phyloP scores from a whole-genome alignment of 2,329 filamentous ascomycete genomes.

The Claviceps pazoutovae region DNA sequence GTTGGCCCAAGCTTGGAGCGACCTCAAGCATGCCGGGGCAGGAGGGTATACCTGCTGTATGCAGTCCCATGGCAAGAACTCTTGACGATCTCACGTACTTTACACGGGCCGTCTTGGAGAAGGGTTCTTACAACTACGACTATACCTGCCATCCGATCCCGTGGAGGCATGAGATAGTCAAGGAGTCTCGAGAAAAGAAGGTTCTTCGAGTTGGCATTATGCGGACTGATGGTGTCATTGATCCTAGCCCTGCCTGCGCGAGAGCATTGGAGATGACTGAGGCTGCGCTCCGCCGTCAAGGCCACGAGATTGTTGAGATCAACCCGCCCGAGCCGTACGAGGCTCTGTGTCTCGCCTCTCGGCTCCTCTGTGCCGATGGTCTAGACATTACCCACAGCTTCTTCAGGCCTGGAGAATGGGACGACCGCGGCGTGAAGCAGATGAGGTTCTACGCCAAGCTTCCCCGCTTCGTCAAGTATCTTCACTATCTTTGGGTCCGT shows the following conservation, averaged over 20 bases:
- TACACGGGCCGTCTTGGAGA: constrained; percentile 59
- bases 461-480: constrained; percentile 59
- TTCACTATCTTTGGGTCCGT: constrained; percentile 84
- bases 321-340: constrained; percentile 59
- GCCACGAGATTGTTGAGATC: constrained; percentile 57
- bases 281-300: constrained; percentile 51
- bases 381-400: constrained; percentile 66
- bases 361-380: constrained; percentile 75
- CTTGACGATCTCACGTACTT: constrained; percentile 76
- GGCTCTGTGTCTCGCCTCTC: constrained; percentile 61
- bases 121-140: constrained; percentile 84
- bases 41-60: constrained; percentile 78
- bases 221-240: constrained; percentile 67
- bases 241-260: constrained; percentile 71
- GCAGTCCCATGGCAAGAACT: constrained; percentile 84
- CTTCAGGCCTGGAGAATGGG: constrained; percentile 63
- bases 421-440: constrained; percentile 63
- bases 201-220: constrained; percentile 62
- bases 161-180: constrained; percentile 53
- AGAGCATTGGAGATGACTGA: constrained; percentile 62
- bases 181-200: constrained; percentile 46
- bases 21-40: constrained; percentile 85
- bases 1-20: constrained; percentile 78
- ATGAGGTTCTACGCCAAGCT: constrained; percentile 62
- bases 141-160: constrained; percentile 71